phyloP scores from a whole-genome alignment of 225 moss, liverwort and hornwort species.

The Straminergon stramineum region DNA sequence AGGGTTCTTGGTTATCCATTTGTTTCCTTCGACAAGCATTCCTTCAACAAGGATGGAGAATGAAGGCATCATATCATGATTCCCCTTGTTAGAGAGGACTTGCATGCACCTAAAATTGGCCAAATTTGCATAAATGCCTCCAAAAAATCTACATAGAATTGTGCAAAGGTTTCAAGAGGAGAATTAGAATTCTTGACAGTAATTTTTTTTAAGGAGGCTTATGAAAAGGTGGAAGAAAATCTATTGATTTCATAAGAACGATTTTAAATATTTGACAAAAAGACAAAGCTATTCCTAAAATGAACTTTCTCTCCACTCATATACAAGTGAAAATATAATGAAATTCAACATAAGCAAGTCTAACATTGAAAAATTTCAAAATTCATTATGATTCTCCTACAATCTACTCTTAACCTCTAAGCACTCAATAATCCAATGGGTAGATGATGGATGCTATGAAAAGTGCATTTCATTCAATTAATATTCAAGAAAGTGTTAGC shows the following conservation, averaged over 20 bases:
- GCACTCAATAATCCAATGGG: accelerated
- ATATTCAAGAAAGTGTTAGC: no score
- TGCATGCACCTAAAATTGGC: not conserved
- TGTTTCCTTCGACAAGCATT: not conserved
- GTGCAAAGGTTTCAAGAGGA: not conserved
- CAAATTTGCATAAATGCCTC: not conserved
- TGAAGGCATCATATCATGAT: not conserved
- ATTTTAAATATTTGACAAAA: not conserved
- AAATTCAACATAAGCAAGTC: not conserved
- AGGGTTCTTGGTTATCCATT: not conserved
- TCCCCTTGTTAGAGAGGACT: not conserved
- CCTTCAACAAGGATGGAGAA: not conserved
- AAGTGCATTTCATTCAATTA: no score
- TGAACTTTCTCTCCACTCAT: not conserved
- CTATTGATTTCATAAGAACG: accelerated
- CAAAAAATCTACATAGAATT: not conserved
- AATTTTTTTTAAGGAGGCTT: not conserved
- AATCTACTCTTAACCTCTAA: not conserved
- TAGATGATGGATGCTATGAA: not conserved
- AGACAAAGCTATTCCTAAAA: not conserved
- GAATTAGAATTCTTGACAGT: accelerated
- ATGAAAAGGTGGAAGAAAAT: accelerated
- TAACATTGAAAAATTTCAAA: accelerated
- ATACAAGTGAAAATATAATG: not conserved
- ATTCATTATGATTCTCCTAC: not conserved